Conservation (phyloP, 208 protist species). For the Trypanosoma mega region DNA sequence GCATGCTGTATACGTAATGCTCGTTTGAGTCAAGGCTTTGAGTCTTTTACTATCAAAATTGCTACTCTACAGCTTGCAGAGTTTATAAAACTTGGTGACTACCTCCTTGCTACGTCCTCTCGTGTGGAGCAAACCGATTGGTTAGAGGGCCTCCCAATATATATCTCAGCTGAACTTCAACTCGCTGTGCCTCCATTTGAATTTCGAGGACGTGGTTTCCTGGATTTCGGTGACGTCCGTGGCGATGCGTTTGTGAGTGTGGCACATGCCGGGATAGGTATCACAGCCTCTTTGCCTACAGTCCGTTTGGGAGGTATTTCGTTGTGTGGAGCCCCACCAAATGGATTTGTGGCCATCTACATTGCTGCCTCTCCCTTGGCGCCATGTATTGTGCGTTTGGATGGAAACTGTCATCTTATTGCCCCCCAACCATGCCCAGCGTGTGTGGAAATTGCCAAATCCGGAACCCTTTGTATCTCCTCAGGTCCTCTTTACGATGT, state of each 20-base stretch:
- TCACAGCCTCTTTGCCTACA: slow-evolving; percentile 6
- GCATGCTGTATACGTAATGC: slow-evolving; percentile 14
- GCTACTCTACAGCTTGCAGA: slow-evolving; percentile 15
- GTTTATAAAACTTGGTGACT: slow-evolving; percentile 23
- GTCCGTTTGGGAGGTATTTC: slow-evolving; percentile 21
- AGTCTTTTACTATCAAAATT: slow-evolving; percentile 19
- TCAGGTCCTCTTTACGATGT: slow-evolving; percentile 32
- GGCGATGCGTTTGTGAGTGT: slow-evolving; percentile 16
- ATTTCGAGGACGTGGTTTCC: slow-evolving; percentile 14
- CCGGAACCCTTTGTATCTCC: slow-evolving; percentile 27
- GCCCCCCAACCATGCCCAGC: slow-evolving; percentile 17
- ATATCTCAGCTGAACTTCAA: slow-evolving; percentile 13
- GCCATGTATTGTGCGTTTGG: slow-evolving; percentile 15
- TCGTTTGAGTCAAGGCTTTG: slow-evolving; percentile 7
- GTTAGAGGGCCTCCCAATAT: slow-evolving; percentile 15
- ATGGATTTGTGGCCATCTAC: slow-evolving; percentile 8
- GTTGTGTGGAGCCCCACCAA: slow-evolving; percentile 11
- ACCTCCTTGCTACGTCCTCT: slow-evolving; percentile 1
- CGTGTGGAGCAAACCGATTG: slow-evolving; percentile 14
- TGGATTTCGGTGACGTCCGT: slow-evolving; percentile 14
- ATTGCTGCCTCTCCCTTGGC: slow-evolving; percentile 1
- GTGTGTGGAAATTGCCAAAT: slow-evolving; percentile 25
- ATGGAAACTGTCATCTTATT: slow-evolving; percentile 28
- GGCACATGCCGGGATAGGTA: slow-evolving; percentile 6
- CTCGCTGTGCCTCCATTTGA: neutral